Conservation (phyloP, 176 grass and related monocot species). For the Canna indica region DNA sequence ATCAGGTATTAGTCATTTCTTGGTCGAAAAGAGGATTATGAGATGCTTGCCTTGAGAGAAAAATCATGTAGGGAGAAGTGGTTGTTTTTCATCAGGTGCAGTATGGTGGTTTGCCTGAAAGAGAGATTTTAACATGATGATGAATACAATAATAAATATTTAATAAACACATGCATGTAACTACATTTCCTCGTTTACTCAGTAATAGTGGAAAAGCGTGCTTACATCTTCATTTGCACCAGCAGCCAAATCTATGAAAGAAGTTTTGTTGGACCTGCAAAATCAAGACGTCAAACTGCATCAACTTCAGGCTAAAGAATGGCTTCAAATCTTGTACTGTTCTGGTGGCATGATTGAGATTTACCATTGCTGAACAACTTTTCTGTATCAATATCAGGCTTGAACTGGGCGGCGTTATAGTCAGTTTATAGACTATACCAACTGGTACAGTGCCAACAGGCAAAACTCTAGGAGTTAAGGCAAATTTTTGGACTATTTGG, state of each 20-base stretch:
- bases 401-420: no score
- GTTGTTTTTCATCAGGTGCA: constrained; percentile 61
- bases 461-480: no score
- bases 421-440: no score
- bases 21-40: not conserved
- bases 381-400: no score
- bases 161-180: not conserved
- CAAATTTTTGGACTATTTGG: no score
- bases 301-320: not conserved
- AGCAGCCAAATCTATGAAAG: constrained; percentile 30
- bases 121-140: not conserved
- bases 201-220: not conserved
- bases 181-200: not conserved
- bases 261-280: constrained; percentile 45
- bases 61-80: constrained; percentile 77
- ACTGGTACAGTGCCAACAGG: no score
- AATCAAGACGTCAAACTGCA: constrained; percentile 20
- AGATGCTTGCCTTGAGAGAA: constrained; percentile 20
- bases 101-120: constrained; percentile 56
- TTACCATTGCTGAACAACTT: no score
- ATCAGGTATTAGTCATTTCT: not conserved
- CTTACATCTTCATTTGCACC: constrained; percentile 62
- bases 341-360: no score
- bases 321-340: no score
- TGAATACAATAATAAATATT: not conserved